Conservation (phyloP, 192 early-diverging fungal genomes). For the Pilaira anomala region DNA sequence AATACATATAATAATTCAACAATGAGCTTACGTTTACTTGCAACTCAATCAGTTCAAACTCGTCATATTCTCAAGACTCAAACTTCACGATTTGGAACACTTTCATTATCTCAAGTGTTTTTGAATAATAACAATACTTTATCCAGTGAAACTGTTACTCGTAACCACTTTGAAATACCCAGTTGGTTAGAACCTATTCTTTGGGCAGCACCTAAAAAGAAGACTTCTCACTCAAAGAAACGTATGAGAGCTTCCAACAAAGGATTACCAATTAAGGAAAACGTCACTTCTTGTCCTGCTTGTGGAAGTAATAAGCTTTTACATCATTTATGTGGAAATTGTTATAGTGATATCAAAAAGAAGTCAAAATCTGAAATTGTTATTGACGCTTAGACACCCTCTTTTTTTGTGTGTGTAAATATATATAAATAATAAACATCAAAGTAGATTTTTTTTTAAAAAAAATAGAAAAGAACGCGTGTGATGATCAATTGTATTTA, state of each 20-base stretch:
- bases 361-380: constrained; percentile 17
- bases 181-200: constrained; percentile 60
- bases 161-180: constrained; percentile 29
- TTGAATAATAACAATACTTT: neutral
- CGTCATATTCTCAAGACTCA: neutral
- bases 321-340: constrained; percentile 77
- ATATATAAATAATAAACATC: too few species aligned
- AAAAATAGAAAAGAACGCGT: too few species aligned
- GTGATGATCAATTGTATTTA: too few species aligned
- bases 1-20: constrained; percentile 13
- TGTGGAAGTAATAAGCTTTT: constrained; percentile 72
- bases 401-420: too few species aligned
- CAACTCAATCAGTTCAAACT: neutral
- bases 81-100: neutral
- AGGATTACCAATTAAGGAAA: constrained; percentile 65
- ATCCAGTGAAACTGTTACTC: neutral
- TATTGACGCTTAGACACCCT: neutral
- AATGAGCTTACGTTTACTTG: neutral
- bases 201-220: constrained; percentile 88
- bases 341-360: constrained; percentile 65
- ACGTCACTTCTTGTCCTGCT: constrained; percentile 70
- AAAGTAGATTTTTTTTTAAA: too few species aligned
- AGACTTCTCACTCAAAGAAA: constrained; percentile 90
- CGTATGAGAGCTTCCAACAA: constrained; percentile 80
- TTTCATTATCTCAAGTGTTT: neutral